phyloP scores from a whole-genome alignment of 129 eudicot species.

The Flaveria trinervia region DNA sequence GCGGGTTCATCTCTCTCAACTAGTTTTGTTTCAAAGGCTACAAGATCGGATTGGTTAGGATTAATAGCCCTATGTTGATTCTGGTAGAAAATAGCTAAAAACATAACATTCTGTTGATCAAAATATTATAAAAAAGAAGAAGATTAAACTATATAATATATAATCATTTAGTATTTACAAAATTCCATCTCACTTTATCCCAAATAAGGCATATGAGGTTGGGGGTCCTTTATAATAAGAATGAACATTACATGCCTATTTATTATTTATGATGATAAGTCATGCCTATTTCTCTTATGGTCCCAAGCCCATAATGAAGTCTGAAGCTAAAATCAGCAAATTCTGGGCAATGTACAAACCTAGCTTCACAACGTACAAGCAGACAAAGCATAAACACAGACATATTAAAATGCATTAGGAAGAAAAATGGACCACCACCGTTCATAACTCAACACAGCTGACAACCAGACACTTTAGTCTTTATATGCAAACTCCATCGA shows the following conservation, averaged over 20 bases:
- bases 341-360: conserved; percentile 20
- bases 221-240: conserved; percentile 30
- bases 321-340: conserved; percentile 13
- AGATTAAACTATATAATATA: too few species aligned
- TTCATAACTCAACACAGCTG: conserved; percentile 9
- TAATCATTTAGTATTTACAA: too few species aligned
- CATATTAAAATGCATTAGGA: not conserved
- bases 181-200: too few species aligned
- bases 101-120: too few species aligned
- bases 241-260: conserved; percentile 13
- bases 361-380: conserved; percentile 18
- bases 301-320: conserved; percentile 29
- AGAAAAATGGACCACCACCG: conserved; percentile 31
- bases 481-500: conserved; percentile 9
- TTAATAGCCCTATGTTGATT: too few species aligned
- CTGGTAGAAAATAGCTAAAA: too few species aligned
- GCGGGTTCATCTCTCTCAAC: too few species aligned
- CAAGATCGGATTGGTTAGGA: too few species aligned
- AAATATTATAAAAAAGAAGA: too few species aligned
- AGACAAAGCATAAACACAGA: conserved; percentile 15
- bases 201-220: not conserved
- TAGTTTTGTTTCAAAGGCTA: too few species aligned
- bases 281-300: conserved; percentile 27
- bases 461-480: conserved; percentile 20
- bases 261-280: conserved; percentile 26